Percentiles rank a stretch among this genome's conserved stretches.
Conservation (phyloP, 2,329 filamentous ascomycete genomes). For the Dichotomopilus funicola region DNA sequence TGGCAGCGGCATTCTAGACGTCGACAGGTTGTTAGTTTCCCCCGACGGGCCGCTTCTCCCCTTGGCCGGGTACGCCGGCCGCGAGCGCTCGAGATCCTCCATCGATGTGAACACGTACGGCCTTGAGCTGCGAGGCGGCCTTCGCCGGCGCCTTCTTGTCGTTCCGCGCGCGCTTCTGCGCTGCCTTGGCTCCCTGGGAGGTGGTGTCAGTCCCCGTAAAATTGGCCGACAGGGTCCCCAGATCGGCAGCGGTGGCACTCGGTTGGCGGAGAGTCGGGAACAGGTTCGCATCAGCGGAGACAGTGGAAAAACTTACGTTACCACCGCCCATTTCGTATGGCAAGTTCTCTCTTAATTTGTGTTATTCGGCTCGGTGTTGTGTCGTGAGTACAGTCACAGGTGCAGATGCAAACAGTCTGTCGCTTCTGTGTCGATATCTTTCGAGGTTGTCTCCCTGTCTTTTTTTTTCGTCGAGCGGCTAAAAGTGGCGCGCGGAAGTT, state of each 20-base stretch:
- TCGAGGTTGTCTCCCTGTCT: not conserved
- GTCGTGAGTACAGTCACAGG: not conserved
- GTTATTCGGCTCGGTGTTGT: not conserved
- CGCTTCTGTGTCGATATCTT: not conserved
- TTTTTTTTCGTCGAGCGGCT: constrained; percentile 10
- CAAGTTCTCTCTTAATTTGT: constrained; percentile 2
- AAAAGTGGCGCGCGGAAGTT: constrained; percentile 11
- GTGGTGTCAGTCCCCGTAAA: not conserved
- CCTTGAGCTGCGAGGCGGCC: constrained; percentile 63
- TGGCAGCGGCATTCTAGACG: constrained; percentile 62
- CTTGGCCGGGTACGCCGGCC: not conserved
- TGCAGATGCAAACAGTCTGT: not conserved
- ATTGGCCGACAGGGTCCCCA: not conserved
- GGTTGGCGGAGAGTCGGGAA: constrained; percentile 8
- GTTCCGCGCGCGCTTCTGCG: constrained; percentile 67
- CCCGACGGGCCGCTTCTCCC: too few species aligned
- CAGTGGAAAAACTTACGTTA: constrained; percentile 25
- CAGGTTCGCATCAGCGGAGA: not conserved
- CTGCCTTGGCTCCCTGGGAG: constrained; percentile 33
- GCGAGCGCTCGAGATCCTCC: not conserved
- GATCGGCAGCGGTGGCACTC: constrained; percentile 2
- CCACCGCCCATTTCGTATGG: constrained; percentile 29
- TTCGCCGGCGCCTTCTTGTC: constrained; percentile 51
- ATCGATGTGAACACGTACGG: constrained; percentile 40
- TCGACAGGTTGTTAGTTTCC: not conserved